Evolutionary conservation across 1,139 yeast genomes (phyloP).

Genomic region (Geotrichum phurueaensis): DNA sequence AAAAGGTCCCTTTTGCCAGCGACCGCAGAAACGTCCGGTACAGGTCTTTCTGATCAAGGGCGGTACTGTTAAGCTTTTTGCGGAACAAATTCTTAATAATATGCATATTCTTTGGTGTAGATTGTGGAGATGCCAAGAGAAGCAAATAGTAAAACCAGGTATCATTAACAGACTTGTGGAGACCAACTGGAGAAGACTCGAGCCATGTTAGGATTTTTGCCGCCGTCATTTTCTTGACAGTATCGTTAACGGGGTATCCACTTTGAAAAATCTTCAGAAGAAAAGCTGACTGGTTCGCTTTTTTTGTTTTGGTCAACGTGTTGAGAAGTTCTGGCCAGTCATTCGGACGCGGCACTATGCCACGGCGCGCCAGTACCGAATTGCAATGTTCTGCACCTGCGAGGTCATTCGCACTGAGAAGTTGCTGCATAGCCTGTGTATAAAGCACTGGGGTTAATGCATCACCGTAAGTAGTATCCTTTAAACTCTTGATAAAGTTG

Average conservation of each 20-base stretch:
- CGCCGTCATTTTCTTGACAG: neutral
- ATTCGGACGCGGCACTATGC: neutral
- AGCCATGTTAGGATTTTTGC: neutral
- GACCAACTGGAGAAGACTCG: neutral
- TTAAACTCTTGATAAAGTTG: neutral
- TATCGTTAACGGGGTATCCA: neutral
- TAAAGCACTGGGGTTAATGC: neutral
- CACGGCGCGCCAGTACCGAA: neutral
- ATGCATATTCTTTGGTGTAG: neutral
- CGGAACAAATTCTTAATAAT: neutral
- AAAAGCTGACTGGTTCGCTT: neutral
- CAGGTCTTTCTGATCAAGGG: neutral
- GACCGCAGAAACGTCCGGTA: constrained; percentile 2
- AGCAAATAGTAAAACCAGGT: constrained; percentile 1
- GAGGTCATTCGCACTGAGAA: neutral
- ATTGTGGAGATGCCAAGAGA: neutral
- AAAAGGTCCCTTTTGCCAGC: neutral
- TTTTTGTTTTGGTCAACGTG: neutral
- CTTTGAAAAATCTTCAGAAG: neutral
- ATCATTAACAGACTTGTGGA: neutral
- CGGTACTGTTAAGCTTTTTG: neutral
- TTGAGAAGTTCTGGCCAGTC: neutral
- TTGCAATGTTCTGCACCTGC: neutral
- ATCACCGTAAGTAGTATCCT: neutral
- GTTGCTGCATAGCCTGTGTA: neutral